phyloP scores from a whole-genome alignment of 306 rosid species.

The Malus fusca region DNA sequence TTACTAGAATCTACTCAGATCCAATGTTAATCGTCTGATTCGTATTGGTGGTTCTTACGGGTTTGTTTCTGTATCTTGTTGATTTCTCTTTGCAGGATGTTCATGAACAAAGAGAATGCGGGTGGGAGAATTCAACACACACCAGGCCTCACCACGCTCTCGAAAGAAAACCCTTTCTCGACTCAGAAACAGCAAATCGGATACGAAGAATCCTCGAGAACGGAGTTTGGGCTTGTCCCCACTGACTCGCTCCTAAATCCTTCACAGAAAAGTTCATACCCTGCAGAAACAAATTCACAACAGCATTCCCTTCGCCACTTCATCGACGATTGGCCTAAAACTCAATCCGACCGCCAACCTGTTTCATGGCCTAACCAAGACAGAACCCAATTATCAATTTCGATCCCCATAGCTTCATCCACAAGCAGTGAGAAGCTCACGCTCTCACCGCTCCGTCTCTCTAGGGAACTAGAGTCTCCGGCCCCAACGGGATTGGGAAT shows the following conservation, averaged over 20 bases:
- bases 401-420: slow-evolving; percentile 52
- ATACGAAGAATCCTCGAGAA: slow-evolving; percentile 46
- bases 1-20: not conserved
- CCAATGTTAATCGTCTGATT: not conserved
- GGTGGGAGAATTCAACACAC: slow-evolving; percentile 45
- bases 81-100: slow-evolving; percentile 42
- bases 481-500: slow-evolving; percentile 57
- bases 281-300: slow-evolving; percentile 29
- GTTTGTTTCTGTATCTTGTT: not conserved
- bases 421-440: slow-evolving; percentile 46
- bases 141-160: slow-evolving; percentile 45
- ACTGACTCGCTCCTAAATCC: slow-evolving; percentile 66
- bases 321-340: slow-evolving; percentile 63
- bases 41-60: not conserved
- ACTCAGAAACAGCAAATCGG: slow-evolving; percentile 40
- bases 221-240: slow-evolving; percentile 59
- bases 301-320: slow-evolving; percentile 64
- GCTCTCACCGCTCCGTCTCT: slow-evolving; percentile 59
- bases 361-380: slow-evolving; percentile 48
- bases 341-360: slow-evolving; percentile 24
- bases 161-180: slow-evolving; percentile 34
- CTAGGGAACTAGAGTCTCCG: slow-evolving; percentile 43
- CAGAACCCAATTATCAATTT: slow-evolving; percentile 66
- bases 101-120: slow-evolving; percentile 40
- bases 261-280: slow-evolving; percentile 37